Evolutionary conservation across 2,329 filamentous ascomycete species (phyloP).

Genomic region (Passalora sequoiae): DNA sequence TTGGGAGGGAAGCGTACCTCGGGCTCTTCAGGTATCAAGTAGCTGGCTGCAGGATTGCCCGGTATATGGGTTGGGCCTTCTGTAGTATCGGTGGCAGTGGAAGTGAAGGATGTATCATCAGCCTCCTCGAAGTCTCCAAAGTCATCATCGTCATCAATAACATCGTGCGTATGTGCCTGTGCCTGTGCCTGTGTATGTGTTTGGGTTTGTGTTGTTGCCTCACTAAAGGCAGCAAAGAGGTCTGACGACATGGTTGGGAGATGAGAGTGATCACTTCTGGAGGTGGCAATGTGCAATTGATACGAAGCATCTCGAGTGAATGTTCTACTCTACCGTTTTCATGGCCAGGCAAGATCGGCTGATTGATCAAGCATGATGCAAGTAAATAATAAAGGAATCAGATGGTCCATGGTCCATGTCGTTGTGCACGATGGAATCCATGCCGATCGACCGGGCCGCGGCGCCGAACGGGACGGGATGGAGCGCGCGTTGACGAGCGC

Average conservation of each 20-base stretch:
- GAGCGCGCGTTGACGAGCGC: too few relatives aligned
- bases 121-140: slow-evolving; percentile 52
- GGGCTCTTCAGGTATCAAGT: background rate
- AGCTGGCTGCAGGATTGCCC: slow-evolving; percentile 19
- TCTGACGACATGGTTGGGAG: slow-evolving; percentile 56
- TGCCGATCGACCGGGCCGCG: too few relatives aligned
- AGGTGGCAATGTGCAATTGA: slow-evolving; percentile 4
- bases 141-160: slow-evolving; percentile 44
- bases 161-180: slow-evolving; percentile 3
- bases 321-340: too few relatives aligned
- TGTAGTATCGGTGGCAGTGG: background rate
- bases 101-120: slow-evolving; percentile 17
- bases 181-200: background rate
- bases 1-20: slow-evolving; percentile 9
- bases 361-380: too few relatives aligned
- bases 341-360: too few relatives aligned
- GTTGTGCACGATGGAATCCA: too few relatives aligned
- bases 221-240: slow-evolving; percentile 49
- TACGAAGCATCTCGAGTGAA: too few relatives aligned
- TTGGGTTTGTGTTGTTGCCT: slow-evolving; percentile 5
- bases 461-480: too few relatives aligned
- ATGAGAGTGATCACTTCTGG: too few relatives aligned
- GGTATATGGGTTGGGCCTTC: background rate
- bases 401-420: too few relatives aligned
- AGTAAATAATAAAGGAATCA: too few relatives aligned